Conservation (phyloP, 345 rosid genomes). For the Pugionium dolabratum region DNA sequence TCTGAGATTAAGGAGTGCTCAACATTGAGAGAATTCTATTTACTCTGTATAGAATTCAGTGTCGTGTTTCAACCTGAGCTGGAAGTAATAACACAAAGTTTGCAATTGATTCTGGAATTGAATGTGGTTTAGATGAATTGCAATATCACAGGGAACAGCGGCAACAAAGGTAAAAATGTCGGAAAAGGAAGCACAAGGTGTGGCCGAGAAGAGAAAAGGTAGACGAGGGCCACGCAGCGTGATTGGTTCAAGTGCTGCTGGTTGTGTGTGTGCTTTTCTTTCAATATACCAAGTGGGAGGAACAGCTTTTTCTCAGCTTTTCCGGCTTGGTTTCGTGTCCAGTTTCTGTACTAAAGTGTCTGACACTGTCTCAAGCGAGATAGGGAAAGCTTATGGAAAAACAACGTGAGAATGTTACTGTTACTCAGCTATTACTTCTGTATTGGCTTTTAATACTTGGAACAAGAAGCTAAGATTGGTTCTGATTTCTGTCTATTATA, state of each 20-base stretch:
- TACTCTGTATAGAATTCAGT: neutral
- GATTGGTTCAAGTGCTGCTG: constrained; percentile 98
- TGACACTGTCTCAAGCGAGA: constrained; percentile 92
- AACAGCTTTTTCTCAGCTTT: constrained; percentile 47
- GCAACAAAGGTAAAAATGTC: constrained; percentile 95
- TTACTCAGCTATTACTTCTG: constrained; percentile 20
- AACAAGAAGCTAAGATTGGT: constrained; percentile 22
- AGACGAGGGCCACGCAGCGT: constrained; percentile 97
- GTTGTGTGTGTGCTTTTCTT: constrained; percentile 82
- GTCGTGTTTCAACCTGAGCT: neutral
- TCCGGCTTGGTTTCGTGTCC: constrained; percentile 83
- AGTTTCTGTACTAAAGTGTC: constrained; percentile 96
- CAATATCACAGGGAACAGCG: constrained; percentile 71
- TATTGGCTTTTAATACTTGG: constrained; percentile 11
- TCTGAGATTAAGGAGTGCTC: neutral
- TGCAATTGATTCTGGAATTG: constrained; percentile 18
- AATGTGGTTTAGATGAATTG: constrained; percentile 36
- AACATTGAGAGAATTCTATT: neutral
- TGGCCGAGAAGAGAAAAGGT: constrained; percentile 94
- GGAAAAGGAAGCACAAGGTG: constrained; percentile 92
- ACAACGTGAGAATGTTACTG: constrained; percentile 65
- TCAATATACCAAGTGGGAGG: constrained; percentile 72
- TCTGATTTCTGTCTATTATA: neutral
- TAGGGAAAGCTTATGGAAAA: constrained; percentile 96
- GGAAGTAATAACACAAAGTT: neutral